A percentile compares a stretch with the other conserved stretches of the same genome.
Conservation (phyloP, 2,329 filamentous ascomycete species). For the Pleoardoris graminearum region DNA sequence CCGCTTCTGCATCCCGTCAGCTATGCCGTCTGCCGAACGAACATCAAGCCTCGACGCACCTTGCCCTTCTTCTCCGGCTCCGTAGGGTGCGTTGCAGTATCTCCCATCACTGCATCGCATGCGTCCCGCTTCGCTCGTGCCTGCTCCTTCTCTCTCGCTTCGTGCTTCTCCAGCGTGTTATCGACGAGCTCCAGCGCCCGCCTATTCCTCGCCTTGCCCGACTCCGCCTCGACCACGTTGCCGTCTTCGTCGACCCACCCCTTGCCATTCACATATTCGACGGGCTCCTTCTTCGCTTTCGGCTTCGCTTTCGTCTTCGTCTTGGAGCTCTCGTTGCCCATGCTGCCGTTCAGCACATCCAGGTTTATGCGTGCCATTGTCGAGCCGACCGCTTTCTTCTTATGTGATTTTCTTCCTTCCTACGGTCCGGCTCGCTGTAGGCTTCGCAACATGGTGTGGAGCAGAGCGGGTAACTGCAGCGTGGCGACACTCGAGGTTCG, state of each 20-base stretch:
- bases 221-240: conserved; percentile 68
- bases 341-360: neutral
- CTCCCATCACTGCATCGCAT: neutral
- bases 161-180: neutral
- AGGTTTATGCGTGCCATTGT: neutral
- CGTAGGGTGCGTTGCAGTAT: neutral
- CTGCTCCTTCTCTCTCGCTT: neutral
- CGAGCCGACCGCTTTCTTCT: neutral
- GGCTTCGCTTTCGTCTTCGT: conserved; percentile 19
- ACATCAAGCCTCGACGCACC: neutral
- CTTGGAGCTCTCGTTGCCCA: neutral
- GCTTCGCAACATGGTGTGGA: no score
- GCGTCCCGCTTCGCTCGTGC: neutral
- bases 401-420: neutral
- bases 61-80: neutral
- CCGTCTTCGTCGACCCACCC: conserved; percentile 89
- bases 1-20: conserved; percentile 22
- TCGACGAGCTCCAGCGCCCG: conserved; percentile 41
- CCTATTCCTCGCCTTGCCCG: conserved; percentile 40
- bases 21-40: neutral
- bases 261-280: conserved; percentile 78
- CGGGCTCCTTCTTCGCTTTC: conserved; percentile 45
- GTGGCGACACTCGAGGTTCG: no score
- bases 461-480: no score
- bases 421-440: no score